phyloP scores from a whole-genome alignment of 1,284 basidiomycete species.

The Ceratobasidium sp. region DNA sequence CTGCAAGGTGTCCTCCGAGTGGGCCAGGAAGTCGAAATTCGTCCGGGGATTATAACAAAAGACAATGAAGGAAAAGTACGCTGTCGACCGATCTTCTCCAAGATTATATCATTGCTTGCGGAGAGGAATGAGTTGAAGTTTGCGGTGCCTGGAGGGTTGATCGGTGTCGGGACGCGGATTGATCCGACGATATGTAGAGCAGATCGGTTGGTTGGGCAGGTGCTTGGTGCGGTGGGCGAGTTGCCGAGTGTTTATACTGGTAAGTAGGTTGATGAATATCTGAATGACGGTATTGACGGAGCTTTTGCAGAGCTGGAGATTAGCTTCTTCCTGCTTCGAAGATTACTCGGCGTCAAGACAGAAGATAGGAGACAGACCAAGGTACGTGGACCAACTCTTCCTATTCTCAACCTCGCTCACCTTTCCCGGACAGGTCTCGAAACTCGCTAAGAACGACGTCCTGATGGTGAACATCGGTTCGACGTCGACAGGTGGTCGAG shows the following conservation, averaged over 20 bases:
- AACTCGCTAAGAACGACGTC: conserved; percentile 93
- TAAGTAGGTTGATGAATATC: conserved; percentile 55
- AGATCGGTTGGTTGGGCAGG: conserved; percentile 96
- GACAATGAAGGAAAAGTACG: conserved; percentile 90
- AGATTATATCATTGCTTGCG: conserved; percentile 91
- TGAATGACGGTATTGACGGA: too few relatives aligned
- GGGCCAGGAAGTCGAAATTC: conserved; percentile 96
- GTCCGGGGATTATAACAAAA: conserved; percentile 97
- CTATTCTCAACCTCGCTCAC: too few relatives aligned
- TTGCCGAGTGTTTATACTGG: conserved; percentile 93
- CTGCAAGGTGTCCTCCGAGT: conserved; percentile 91
- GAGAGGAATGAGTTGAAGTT: conserved; percentile 96
- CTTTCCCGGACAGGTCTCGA: conserved; percentile 73
- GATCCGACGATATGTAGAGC: conserved; percentile 97
- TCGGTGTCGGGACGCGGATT: conserved; percentile 97
- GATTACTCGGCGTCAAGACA: conserved; percentile 96
- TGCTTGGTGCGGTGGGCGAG: conserved; percentile 93
- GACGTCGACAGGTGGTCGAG: conserved; percentile 93
- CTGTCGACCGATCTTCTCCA: conserved; percentile 94
- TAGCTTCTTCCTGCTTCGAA: conserved; percentile 90
- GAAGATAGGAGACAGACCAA: conserved; percentile 99
- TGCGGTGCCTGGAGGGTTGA: conserved; percentile 96
- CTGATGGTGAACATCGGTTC: conserved; percentile 95
- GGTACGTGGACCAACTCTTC: conserved; percentile 52
- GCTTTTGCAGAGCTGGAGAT: too few relatives aligned